Evolutionary conservation across 768 basidiomycete species (phyloP), one percentile per base, ranked within the genome.

Genomic region (Fistulinella prunicolor): DNA sequence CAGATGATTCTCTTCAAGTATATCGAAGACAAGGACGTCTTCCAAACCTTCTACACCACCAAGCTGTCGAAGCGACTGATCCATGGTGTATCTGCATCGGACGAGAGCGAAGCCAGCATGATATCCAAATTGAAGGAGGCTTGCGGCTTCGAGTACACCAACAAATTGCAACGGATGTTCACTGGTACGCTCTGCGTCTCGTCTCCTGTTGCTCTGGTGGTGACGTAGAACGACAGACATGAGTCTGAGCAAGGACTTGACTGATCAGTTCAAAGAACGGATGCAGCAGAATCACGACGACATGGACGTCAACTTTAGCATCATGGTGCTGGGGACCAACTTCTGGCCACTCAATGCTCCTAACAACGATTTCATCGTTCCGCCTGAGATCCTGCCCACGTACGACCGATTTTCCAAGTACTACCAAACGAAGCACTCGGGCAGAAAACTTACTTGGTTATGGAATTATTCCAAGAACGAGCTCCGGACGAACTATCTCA

Each of bases 381-480:
- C 96, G 0, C 69, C 80, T 4, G 94, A 98, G 66, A 85, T 99
- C 50, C 73, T 84, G 17, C 78, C 88, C 19, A 91, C 88, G 8
- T 93, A 94, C 64, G 87, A 94, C 49, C 82, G 91, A 37, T 99
- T 98, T 77, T 81, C 84, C 53, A 82, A 84, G 51, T 98, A 93
- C 73, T 97, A 98, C 67, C 88, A 90, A 62, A 83, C 83, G 63
- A 93, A 94, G 67, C 92, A 95, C 67, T 89, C 86, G 3, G 95
- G 94, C 13, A 86, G 95, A 51, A 95, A 95, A 64, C 78, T 99
- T 36, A 94, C 91, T 0, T 99, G 95, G 95, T 72, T 98, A 9
- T 99, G 96, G 96, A 95, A 97, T 62, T 91, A 94, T 66, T 93
- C 86, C 46, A 95, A 95, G 74, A 94, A 94, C 70, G 96, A 99